Conservation (phyloP, 805 yeast genomes). For the Lipomyces oligophaga region DNA sequence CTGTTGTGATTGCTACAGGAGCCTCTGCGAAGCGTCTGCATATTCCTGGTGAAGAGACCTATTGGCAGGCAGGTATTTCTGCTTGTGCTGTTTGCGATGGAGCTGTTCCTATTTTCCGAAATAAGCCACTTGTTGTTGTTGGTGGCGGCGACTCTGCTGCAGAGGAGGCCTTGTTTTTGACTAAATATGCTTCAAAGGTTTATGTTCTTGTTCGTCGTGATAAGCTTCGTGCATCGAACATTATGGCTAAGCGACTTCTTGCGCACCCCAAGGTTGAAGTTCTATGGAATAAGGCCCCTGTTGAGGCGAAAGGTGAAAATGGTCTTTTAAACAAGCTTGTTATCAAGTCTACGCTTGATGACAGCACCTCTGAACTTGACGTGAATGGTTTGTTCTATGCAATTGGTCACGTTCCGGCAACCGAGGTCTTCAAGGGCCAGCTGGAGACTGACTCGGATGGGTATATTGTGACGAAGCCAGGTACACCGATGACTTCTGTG, state of each 20-base stretch:
- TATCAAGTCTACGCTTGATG: slow-evolving; percentile 68
- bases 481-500: slow-evolving; percentile 78
- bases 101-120: slow-evolving; percentile 97
- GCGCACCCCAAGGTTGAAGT: slow-evolving; percentile 86
- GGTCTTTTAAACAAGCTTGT: slow-evolving; percentile 64
- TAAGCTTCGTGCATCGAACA: slow-evolving; percentile 86
- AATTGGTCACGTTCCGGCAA: slow-evolving; percentile 96
- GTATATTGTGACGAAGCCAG: slow-evolving; percentile 85
- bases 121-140: slow-evolving; percentile 93
- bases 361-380: slow-evolving; percentile 61
- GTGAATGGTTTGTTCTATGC: slow-evolving; percentile 96
- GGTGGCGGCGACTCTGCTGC: slow-evolving; percentile 99
- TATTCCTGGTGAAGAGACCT: slow-evolving; percentile 93
- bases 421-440: slow-evolving; percentile 70
- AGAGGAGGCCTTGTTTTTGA: slow-evolving; percentile 95
- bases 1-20: slow-evolving; percentile 92
- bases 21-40: slow-evolving; percentile 94
- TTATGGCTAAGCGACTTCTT: slow-evolving; percentile 92
- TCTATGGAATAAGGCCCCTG: slow-evolving; percentile 76
- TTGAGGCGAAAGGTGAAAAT: slow-evolving; percentile 93
- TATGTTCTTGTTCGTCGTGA: slow-evolving; percentile 91
- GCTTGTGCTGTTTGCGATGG: slow-evolving; percentile 99
- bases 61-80: slow-evolving; percentile 99
- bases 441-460: slow-evolving; percentile 82
- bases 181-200: slow-evolving; percentile 97